These are phyloP conservation scores for Penicillium sp. DNA, from an alignment of 2,329 filamentous ascomycete species.

Conservation along the genomic window DNA sequence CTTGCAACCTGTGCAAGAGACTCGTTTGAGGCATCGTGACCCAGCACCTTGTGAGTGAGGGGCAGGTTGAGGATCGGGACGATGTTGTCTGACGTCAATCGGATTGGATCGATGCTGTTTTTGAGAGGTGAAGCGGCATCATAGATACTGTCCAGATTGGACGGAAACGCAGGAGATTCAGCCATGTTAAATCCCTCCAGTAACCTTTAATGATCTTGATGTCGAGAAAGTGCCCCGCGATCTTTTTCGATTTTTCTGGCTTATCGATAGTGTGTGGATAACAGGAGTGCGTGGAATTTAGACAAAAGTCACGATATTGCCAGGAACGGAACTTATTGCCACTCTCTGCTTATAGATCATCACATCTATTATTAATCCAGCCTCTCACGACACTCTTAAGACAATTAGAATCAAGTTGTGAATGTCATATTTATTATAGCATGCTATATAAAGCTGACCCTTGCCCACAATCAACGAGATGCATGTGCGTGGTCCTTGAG, in stretches of 20 bases:
- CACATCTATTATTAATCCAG: not conserved
- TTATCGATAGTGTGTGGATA: conserved; percentile 30
- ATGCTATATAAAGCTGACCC: not conserved
- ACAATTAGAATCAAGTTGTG: not conserved
- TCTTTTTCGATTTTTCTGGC: conserved; percentile 27
- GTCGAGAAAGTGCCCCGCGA: conserved; percentile 26
- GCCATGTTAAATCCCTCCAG: conserved; percentile 26
- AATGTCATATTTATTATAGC: not conserved
- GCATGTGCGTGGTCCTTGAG: conserved; percentile 46
- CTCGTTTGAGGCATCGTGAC: conserved; percentile 33
- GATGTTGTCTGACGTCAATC: conserved; percentile 35
- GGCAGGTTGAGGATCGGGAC: conserved; percentile 36
- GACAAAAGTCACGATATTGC: accelerated
- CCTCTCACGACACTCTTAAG: not conserved
- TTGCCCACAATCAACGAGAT: conserved; percentile 1
- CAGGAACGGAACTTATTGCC: conserved; percentile 7
- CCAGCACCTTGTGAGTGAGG: conserved; percentile 41
- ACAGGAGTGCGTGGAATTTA: conserved; percentile 9
- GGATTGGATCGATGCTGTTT: conserved; percentile 37
- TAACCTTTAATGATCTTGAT: conserved; percentile 8
- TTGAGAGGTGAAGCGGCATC: conserved; percentile 28
- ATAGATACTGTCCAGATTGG: conserved; percentile 38
- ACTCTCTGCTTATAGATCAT: not conserved
- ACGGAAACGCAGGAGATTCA: conserved; percentile 25
- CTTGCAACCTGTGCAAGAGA: conserved; percentile 31